Conservation (phyloP, 257 asterid genomes). For the Rehmannia glutinosa region DNA sequence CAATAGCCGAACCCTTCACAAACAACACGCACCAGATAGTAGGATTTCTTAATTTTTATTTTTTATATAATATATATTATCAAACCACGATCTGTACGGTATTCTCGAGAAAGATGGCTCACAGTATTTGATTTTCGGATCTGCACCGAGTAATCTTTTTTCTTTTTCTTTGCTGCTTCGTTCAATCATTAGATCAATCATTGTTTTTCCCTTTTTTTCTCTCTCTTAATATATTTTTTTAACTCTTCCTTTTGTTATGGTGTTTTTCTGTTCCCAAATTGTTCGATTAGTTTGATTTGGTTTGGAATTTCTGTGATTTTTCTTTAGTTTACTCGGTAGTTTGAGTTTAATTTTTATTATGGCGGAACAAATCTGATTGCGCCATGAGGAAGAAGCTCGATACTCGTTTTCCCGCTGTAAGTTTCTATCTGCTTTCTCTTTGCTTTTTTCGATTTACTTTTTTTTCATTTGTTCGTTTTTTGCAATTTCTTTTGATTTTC, state of each 20-base stretch:
- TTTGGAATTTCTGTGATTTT: neutral
- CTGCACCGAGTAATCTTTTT: constrained; percentile 17
- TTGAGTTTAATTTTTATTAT: constrained; percentile 15
- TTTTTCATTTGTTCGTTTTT: too few species aligned
- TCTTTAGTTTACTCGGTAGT: neutral
- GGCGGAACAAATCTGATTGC: constrained; percentile 23
- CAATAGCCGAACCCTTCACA: neutral
- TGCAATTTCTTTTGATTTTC: neutral
- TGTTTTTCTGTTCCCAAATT: constrained; percentile 13
- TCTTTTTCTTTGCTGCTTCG: constrained; percentile 1
- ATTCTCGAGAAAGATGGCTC: constrained; percentile 14
- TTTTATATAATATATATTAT: neutral
- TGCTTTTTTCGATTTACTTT: neutral
- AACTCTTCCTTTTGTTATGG: neutral
- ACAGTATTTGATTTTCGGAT: constrained; percentile 31
- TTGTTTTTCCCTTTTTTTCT: neutral
- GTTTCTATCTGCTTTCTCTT: neutral
- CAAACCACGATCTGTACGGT: constrained; percentile 11
- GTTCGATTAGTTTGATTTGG: constrained; percentile 16
- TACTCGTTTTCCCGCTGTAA: constrained; percentile 82
- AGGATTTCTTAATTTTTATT: neutral
- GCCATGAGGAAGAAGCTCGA: constrained; percentile 79
- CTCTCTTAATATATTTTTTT: neutral
- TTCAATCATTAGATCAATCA: constrained; percentile 20
- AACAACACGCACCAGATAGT: neutral